Conservation (phyloP, 2,329 filamentous ascomycete species). For the Fusarium ambrosium region DNA sequence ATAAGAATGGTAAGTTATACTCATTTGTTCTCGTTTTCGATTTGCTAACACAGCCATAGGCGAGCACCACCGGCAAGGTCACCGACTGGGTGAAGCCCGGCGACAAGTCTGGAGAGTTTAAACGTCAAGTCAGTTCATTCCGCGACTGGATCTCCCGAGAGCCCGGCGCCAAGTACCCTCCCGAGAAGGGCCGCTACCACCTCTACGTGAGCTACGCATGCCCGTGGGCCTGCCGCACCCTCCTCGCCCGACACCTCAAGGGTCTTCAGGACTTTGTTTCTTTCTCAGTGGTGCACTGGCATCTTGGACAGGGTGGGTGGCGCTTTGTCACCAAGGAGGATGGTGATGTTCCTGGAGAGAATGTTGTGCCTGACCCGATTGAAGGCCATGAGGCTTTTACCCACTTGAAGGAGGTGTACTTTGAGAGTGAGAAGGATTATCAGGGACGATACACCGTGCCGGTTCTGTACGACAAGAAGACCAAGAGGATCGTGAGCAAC, state of each 20-base stretch:
- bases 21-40: not conserved
- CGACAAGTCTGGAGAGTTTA: constrained; percentile 91
- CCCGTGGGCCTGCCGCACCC: constrained; percentile 90
- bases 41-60: constrained; percentile 34
- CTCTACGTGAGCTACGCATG: constrained; percentile 95
- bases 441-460: constrained; percentile 88
- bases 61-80: constrained; percentile 60
- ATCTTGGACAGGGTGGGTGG: constrained; percentile 82
- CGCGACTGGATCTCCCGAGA: constrained; percentile 83
- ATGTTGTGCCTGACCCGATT: constrained; percentile 76
- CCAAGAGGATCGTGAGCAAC: constrained; percentile 85
- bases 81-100: constrained; percentile 86
- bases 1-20: constrained; percentile 42
- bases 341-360: constrained; percentile 69
- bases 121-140: constrained; percentile 87
- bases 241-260: constrained; percentile 92
- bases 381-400: constrained; percentile 77
- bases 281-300: constrained; percentile 91
- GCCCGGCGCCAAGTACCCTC: constrained; percentile 79
- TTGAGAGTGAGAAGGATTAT: constrained; percentile 79
- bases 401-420: constrained; percentile 84
- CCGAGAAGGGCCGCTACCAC: constrained; percentile 92
- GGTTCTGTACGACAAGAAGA: constrained; percentile 84
- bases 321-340: constrained; percentile 78
- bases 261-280: constrained; percentile 88